These are phyloP conservation scores for Quercus suber DNA, from an alignment of 306 rosid genomes.

Conservation along the genomic window DNA sequence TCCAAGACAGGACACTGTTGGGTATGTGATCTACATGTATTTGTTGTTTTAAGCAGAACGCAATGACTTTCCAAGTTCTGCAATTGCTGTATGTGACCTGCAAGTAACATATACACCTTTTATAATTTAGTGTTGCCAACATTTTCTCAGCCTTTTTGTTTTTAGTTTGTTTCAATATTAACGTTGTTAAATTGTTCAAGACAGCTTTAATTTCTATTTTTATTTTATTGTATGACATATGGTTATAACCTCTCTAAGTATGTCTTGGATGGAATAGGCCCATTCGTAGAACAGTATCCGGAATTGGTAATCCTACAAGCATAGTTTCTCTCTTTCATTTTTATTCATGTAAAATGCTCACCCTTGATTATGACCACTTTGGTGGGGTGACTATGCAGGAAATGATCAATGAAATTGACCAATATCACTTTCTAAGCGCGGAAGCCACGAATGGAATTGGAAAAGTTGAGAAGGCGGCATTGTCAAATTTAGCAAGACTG, in stretches of 20 bases:
- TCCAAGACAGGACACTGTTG: slow-evolving; percentile 61
- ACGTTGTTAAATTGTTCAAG: too few species aligned
- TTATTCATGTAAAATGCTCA: not conserved
- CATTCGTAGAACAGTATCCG: slow-evolving; percentile 54
- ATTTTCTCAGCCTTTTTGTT: too few species aligned
- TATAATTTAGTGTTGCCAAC: too few species aligned
- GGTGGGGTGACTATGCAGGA: slow-evolving; percentile 12
- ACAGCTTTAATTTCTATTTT: too few species aligned
- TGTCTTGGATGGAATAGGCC: slow-evolving; percentile 38
- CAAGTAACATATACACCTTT: too few species aligned
- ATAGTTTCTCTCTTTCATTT: not conserved
- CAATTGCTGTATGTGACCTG: too few species aligned
- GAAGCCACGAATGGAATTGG: slow-evolving; percentile 29
- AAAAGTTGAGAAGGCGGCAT: slow-evolving; percentile 8
- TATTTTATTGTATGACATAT: too few species aligned
- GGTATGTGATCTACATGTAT: slow-evolving; percentile 32
- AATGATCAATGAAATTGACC: slow-evolving; percentile 10
- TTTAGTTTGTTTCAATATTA: too few species aligned
- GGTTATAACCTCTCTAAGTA: not conserved
- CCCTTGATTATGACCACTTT: not conserved
- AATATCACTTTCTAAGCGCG: slow-evolving; percentile 13
- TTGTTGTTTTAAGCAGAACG: too few species aligned
- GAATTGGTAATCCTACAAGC: slow-evolving; percentile 24
- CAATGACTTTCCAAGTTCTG: too few species aligned
- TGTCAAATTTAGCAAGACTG: slow-evolving; percentile 9